A percentile compares a stretch with the other conserved stretches of the same genome.
Evolutionary conservation across 805 yeast species (phyloP).

Genomic region (Pichia californica): DNA sequence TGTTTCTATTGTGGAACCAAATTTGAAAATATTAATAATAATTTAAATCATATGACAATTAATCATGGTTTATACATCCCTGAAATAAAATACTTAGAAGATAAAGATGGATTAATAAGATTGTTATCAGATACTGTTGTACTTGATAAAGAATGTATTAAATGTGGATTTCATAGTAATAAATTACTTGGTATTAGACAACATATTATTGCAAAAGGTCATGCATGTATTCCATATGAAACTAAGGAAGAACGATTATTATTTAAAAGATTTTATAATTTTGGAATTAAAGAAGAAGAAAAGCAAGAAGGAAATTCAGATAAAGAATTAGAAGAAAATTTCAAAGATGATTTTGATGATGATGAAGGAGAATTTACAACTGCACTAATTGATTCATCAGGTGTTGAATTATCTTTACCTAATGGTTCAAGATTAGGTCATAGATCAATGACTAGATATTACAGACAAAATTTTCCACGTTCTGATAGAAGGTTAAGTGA

Average conservation of each 20-base stretch:
- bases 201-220: conserved; percentile 78
- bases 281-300: too few species aligned
- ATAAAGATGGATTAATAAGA: conserved; percentile 60
- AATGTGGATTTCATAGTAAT: conserved; percentile 76
- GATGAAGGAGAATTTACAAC: conserved; percentile 26
- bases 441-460: conserved; percentile 59
- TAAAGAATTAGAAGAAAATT: background rate
- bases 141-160: conserved; percentile 71
- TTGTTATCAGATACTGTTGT: conserved; percentile 74
- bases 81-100: conserved; percentile 61
- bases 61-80: conserved; percentile 86
- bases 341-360: conserved; percentile 10
- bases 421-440: conserved; percentile 77
- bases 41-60: conserved; percentile 65
- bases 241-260: conserved; percentile 62
- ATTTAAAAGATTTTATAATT: conserved; percentile 73
- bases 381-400: conserved; percentile 30
- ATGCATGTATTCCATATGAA: conserved; percentile 86
- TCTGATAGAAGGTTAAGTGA: conserved; percentile 43
- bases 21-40: conserved; percentile 35
- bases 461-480: conserved; percentile 50
- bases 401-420: conserved; percentile 64
- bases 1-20: conserved; percentile 47
- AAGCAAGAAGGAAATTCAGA: conserved; percentile 2
- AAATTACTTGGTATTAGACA: conserved; percentile 79